A percentile compares a stretch with the other conserved stretches of the same genome.
These are phyloP conservation scores for Penicillium angulare DNA, from an alignment of 495 filamentous ascomycete species.

Conservation along the genomic window DNA sequence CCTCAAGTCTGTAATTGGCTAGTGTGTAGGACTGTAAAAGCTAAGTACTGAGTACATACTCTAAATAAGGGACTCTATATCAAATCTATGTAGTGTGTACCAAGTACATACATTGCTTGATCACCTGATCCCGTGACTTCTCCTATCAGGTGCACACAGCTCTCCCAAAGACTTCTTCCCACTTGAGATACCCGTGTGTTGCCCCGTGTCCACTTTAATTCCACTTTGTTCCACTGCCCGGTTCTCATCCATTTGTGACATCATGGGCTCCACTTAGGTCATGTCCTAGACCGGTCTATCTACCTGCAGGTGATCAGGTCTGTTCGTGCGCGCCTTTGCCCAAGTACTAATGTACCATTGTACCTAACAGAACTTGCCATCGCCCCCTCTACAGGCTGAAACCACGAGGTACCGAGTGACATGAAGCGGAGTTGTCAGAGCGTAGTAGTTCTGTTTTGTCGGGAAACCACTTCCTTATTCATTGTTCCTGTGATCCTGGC, in stretches of 20 bases:
- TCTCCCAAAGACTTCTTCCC: too few species aligned
- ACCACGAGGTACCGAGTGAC: too few species aligned
- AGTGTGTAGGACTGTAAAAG: too few species aligned
- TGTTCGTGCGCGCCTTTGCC: not conserved
- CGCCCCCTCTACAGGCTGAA: too few species aligned
- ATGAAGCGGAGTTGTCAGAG: slow-evolving; percentile 11
- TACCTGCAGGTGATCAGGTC: slow-evolving; percentile 17
- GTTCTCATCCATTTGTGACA: slow-evolving; percentile 19
- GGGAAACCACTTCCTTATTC: slow-evolving; percentile 17
- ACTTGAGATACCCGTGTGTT: too few species aligned
- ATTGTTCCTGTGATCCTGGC: slow-evolving; percentile 18
- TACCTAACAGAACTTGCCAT: too few species aligned
- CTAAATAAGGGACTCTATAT: too few species aligned
- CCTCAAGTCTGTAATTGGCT: too few species aligned
- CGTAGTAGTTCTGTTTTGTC: slow-evolving; percentile 1
- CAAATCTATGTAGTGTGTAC: too few species aligned
- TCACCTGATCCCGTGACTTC: slow-evolving; percentile 16
- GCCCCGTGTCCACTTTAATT: slow-evolving; percentile 1
- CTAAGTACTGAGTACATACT: too few species aligned
- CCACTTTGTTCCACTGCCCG: not conserved
- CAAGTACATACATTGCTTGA: not conserved
- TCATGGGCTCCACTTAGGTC: slow-evolving; percentile 21
- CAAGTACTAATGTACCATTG: too few species aligned
- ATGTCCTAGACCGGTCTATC: slow-evolving; percentile 36
- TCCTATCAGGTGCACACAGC: too few species aligned